Conservation (phyloP, 148 eudicot species). For the Hydrangea macrophylla region DNA sequence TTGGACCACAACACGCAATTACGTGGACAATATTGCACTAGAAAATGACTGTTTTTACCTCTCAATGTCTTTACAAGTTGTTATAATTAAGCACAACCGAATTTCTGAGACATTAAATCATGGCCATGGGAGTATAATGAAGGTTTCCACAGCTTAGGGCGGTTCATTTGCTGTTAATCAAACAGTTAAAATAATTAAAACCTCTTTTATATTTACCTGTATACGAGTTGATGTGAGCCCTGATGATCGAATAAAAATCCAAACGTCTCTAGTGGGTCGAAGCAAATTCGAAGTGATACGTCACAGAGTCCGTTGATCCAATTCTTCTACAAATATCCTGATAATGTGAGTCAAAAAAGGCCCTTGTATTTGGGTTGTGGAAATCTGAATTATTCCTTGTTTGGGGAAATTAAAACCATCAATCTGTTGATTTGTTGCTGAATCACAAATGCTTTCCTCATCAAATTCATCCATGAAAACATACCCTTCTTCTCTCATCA, state of each 20-base stretch:
- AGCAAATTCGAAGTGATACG: neutral
- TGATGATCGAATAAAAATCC: neutral
- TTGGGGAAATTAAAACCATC: slow-evolving; percentile 3
- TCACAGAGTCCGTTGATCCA: neutral
- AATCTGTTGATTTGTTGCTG: neutral
- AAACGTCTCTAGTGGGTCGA: neutral
- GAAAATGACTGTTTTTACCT: neutral
- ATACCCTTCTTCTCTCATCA: slow-evolving; percentile 30
- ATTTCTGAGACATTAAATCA: neutral
- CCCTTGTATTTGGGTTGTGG: neutral
- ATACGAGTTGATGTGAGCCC: neutral
- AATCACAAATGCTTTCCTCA: slow-evolving; percentile 22
- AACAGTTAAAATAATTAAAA: neutral
- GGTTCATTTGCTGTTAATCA: neutral
- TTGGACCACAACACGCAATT: neutral
- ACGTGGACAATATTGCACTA: neutral
- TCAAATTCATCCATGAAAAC: slow-evolving; percentile 25
- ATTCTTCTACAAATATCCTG: neutral
- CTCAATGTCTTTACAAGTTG: neutral
- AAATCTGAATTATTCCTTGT: neutral
- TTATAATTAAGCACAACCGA: neutral
- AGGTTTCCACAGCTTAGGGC: neutral
- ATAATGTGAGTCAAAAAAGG: neutral
- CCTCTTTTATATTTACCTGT: neutral
- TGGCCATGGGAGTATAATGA: neutral